Percentiles rank a stretch among this genome's conserved stretches.
Evolutionary conservation across 2,329 filamentous ascomycete genomes (phyloP).

Genomic region (Ascochyta koolunga): DNA sequence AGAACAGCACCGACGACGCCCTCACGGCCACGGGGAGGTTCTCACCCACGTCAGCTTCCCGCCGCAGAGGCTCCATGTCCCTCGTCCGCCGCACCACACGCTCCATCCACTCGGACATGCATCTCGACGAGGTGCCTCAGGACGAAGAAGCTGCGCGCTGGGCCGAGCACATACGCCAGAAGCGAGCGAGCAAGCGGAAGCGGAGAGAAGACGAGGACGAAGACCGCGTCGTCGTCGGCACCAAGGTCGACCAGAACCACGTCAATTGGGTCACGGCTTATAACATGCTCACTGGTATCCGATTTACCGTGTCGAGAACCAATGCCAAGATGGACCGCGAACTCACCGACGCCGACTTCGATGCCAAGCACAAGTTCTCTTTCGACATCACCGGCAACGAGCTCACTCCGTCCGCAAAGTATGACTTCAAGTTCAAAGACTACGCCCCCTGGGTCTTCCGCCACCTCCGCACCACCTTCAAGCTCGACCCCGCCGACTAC

Average conservation of each 20-base stretch:
- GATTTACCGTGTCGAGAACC: conserved; percentile 92
- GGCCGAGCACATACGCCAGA: conserved; percentile 92
- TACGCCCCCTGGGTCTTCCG: conserved; percentile 99
- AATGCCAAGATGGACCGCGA: conserved; percentile 96
- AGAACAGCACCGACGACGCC: conserved; percentile 61
- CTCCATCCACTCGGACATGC: conserved; percentile 82
- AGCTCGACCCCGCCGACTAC: conserved; percentile 94
- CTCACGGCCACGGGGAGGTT: conserved; percentile 78
- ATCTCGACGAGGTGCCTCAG: conserved; percentile 79
- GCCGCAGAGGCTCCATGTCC: conserved; percentile 81
- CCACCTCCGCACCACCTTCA: conserved; percentile 84
- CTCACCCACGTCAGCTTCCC: conserved; percentile 70
- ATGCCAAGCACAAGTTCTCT: conserved; percentile 94
- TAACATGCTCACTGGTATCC: conserved; percentile 99
- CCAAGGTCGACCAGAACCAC: conserved; percentile 96
- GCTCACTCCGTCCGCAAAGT: conserved; percentile 95
- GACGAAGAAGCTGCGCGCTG: conserved; percentile 92
- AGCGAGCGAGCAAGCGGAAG: conserved; percentile 84
- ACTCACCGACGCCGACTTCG: conserved; percentile 89
- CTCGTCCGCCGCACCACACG: conserved; percentile 81
- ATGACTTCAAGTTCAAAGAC: conserved; percentile 99
- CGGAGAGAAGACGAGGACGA: conserved; percentile 91
- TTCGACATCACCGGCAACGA: conserved; percentile 99
- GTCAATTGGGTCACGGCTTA: conserved; percentile 98
- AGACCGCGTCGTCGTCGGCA: conserved; percentile 86